Conservation (phyloP, 805 yeast species). For the Spathaspora passalidarum region DNA sequence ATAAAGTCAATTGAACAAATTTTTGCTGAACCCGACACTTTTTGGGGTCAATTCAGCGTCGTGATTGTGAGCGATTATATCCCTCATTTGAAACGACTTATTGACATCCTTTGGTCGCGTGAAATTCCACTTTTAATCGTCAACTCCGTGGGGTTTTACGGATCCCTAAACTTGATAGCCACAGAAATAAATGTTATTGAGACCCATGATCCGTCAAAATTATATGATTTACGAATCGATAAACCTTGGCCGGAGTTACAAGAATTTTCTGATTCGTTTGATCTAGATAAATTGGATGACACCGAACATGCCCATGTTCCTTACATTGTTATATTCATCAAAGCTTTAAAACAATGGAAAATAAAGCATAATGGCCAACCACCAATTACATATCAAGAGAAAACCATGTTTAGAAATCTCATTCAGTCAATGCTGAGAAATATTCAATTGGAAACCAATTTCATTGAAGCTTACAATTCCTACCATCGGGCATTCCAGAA, state of each 20-base stretch:
- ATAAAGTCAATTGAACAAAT: constrained; percentile 12
- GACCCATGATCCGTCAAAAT: constrained; percentile 61
- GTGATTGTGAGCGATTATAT: constrained; percentile 41
- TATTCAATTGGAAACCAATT: constrained; percentile 50
- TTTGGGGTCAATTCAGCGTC: constrained; percentile 52
- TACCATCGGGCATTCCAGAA: constrained; percentile 35
- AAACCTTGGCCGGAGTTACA: constrained; percentile 70
- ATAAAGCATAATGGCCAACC: constrained; percentile 22
- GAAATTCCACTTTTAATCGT: constrained; percentile 55
- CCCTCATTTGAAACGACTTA: constrained; percentile 21
- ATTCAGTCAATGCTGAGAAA: constrained; percentile 40
- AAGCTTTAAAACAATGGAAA: constrained; percentile 47
- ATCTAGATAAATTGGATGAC: constrained; percentile 44
- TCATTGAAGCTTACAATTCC: constrained; percentile 35
- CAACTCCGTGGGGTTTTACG: constrained; percentile 62
- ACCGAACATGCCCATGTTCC: constrained; percentile 64
- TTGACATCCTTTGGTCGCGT: constrained; percentile 37
- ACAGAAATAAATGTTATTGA: constrained; percentile 67
- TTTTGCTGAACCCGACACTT: constrained; percentile 10
- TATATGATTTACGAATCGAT: constrained; percentile 66
- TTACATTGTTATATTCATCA: constrained; percentile 57
- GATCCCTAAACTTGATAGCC: constrained; percentile 50
- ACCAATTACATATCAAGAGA: constrained; percentile 39
- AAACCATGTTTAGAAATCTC: constrained; percentile 34
- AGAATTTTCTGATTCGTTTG: constrained; percentile 47